phyloP scores from a whole-genome alignment of 768 basidiomycete genomes.

The Crassisporium funariophilum region DNA sequence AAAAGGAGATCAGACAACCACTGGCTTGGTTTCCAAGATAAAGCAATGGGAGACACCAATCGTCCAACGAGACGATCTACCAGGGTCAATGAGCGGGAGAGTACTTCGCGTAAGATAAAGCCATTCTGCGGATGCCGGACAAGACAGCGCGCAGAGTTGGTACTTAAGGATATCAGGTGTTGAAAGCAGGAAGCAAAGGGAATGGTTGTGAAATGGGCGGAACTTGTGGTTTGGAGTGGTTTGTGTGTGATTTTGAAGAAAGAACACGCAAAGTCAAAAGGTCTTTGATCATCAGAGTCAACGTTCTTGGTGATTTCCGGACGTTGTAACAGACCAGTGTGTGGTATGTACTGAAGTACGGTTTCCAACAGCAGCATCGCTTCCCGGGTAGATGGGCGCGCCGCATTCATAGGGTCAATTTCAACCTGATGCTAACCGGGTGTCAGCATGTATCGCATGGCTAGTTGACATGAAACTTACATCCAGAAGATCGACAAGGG shows the following conservation, averaged over 20 bases:
- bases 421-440: conserved; percentile 30
- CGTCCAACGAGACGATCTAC: conserved; percentile 52
- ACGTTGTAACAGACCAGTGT: conserved; percentile 50
- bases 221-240: conserved; percentile 16
- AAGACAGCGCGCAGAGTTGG: conserved; percentile 42
- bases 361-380: conserved; percentile 53
- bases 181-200: conserved; percentile 65
- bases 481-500: conserved; percentile 62
- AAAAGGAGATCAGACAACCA: conserved; percentile 66
- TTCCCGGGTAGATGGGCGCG: conserved; percentile 40
- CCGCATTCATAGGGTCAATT: conserved; percentile 37
- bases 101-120: conserved; percentile 46
- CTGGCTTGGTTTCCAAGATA: conserved; percentile 60
- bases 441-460: conserved; percentile 18
- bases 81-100: conserved; percentile 52
- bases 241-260: conserved; percentile 56
- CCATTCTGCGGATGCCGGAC: conserved; percentile 32
- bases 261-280: conserved; percentile 58
- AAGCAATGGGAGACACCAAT: conserved; percentile 37
- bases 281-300: conserved; percentile 34
- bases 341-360: conserved; percentile 53
- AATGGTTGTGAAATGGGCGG: conserved; percentile 30
- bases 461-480: conserved; percentile 42
- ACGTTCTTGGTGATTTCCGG: conserved; percentile 45
- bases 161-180: conserved; percentile 50